These are phyloP conservation scores for Grigorovia humatica DNA, from an alignment of 805 yeast genomes.

Conservation along the genomic window DNA sequence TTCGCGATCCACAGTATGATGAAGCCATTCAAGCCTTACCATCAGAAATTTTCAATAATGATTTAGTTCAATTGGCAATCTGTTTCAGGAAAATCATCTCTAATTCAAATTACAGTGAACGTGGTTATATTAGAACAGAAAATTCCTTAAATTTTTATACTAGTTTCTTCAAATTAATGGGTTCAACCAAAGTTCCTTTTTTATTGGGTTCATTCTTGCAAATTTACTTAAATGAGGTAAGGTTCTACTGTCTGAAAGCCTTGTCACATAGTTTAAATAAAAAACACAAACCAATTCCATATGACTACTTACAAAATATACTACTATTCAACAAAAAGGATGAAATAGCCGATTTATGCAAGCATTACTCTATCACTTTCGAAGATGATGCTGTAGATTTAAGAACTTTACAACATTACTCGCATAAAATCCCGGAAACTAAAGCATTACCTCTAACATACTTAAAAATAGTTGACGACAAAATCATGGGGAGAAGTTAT, in stretches of 20 bases:
- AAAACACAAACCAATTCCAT: slow-evolving; percentile 56
- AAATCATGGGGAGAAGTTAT: slow-evolving; percentile 24
- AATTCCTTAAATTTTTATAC: slow-evolving; percentile 53
- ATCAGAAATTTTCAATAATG: slow-evolving; percentile 38
- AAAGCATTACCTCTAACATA: slow-evolving; percentile 40
- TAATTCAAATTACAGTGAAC: slow-evolving; percentile 48
- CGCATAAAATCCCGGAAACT: slow-evolving; percentile 29
- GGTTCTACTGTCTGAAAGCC: slow-evolving; percentile 62
- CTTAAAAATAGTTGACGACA: slow-evolving; percentile 34
- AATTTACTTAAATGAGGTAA: slow-evolving; percentile 65
- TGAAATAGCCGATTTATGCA: slow-evolving; percentile 46
- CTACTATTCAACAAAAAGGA: slow-evolving; percentile 60
- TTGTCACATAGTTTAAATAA: slow-evolving; percentile 59
- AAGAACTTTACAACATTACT: slow-evolving; percentile 31
- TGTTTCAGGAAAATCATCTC: slow-evolving; percentile 56
- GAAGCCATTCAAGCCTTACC: slow-evolving; percentile 67
- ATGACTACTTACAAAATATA: slow-evolving; percentile 35
- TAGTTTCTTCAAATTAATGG: slow-evolving; percentile 51
- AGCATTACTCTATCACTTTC: slow-evolving; percentile 50
- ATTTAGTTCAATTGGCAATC: slow-evolving; percentile 58
- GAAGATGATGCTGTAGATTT: slow-evolving; percentile 36
- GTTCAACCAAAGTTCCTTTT: slow-evolving; percentile 46
- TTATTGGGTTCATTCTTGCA: slow-evolving; percentile 68
- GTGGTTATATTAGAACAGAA: slow-evolving; percentile 42
- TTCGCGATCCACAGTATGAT: slow-evolving; percentile 78